These are phyloP conservation scores for Cucumis cinereus DNA, from an alignment of 306 rosid genomes.

Conservation along the genomic window DNA sequence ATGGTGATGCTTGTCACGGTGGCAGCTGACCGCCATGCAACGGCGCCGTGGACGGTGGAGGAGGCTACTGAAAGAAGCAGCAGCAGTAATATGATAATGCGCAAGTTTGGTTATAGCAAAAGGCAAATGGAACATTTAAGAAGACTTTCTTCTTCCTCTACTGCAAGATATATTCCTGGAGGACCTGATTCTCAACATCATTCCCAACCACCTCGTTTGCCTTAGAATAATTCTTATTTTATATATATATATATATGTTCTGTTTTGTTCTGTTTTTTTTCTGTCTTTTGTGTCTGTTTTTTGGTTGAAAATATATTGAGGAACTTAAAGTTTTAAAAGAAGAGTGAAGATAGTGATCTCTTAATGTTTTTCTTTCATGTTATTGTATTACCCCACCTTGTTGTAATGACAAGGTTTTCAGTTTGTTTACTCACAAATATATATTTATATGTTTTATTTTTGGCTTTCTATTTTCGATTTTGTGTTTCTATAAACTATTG, in stretches of 20 bases:
- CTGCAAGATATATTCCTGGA: not conserved
- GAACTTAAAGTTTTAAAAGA: too few species aligned
- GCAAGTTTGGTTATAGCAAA: not conserved
- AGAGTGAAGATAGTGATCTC: too few species aligned
- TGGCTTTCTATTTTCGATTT: too few species aligned
- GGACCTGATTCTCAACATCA: conserved; percentile 14
- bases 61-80: not conserved
- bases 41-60: not conserved
- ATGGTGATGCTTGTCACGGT: not conserved
- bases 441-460: too few species aligned
- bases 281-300: not conserved
- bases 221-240: not conserved
- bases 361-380: not conserved
- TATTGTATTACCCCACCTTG: not conserved
- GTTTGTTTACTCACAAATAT: not conserved
- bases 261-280: too few species aligned
- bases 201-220: not conserved
- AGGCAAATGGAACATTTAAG: not conserved
- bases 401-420: not conserved
- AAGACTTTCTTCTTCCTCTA: not conserved
- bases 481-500: too few species aligned
- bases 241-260: too few species aligned
- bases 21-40: not conserved
- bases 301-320: too few species aligned
- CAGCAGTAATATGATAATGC: not conserved